Conservation (phyloP, 805 yeast species). For the Huiozyma naganishii region DNA sequence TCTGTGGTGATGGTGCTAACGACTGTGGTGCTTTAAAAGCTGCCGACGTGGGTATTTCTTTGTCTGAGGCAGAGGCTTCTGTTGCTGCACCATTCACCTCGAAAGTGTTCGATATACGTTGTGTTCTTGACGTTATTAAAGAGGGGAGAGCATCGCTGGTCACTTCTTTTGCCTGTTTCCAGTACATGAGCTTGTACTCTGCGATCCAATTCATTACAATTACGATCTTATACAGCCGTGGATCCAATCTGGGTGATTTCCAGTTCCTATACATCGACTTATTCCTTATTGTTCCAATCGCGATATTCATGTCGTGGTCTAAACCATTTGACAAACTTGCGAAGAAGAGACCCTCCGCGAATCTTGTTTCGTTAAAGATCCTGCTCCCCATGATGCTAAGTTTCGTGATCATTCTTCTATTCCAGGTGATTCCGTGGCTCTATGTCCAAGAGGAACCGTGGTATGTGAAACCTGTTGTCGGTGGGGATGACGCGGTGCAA, state of each 20-base stretch:
- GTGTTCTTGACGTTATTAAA: constrained; percentile 81
- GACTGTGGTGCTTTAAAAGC: constrained; percentile 98
- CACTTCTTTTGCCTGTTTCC: constrained; percentile 93
- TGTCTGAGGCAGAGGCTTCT: constrained; percentile 96
- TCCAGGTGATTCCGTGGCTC: constrained; percentile 64
- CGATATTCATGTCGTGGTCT: constrained; percentile 97
- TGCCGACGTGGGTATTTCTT: constrained; percentile 92
- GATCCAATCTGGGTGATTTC: constrained; percentile 91
- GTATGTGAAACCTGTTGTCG: constrained; percentile 75
- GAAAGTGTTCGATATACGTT: constrained; percentile 77
- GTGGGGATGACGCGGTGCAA: constrained; percentile 69
- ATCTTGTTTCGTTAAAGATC: constrained; percentile 80
- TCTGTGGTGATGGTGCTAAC: constrained; percentile 99
- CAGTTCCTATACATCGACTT: constrained; percentile 92
- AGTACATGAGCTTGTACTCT: constrained; percentile 92
- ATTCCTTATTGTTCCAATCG: constrained; percentile 83
- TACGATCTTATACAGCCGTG: constrained; percentile 71
- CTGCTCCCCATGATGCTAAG: constrained; percentile 74
- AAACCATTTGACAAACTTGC: constrained; percentile 54
- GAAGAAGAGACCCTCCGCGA: constrained; percentile 83
- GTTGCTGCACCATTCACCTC: constrained; percentile 99
- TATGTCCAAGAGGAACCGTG: constrained; percentile 49
- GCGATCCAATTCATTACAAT: constrained; percentile 93
- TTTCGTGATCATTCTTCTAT: constrained; percentile 48
- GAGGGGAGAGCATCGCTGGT: constrained; percentile 94